Percentiles rank a stretch among this genome's conserved stretches.
Conservation (phyloP, 306 rosid genomes). For the Arachis stenosperma region DNA sequence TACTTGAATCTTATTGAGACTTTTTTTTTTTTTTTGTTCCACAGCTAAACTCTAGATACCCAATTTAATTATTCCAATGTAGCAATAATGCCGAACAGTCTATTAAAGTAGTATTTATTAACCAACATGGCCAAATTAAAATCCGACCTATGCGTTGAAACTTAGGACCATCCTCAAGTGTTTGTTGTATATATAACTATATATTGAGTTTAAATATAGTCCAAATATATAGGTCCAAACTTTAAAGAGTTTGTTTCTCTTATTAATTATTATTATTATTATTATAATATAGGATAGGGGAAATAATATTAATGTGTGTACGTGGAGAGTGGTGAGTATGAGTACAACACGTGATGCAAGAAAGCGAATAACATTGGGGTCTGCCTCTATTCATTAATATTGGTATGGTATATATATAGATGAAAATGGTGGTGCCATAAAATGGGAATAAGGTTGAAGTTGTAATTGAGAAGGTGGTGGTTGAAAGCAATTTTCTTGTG, state of each 20-base stretch:
- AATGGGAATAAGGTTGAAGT: neutral
- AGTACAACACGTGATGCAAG: neutral
- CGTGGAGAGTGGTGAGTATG: constrained; percentile 3
- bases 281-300: neutral
- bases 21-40: no score
- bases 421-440: constrained; percentile 8
- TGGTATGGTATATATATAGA: constrained; percentile 4
- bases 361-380: neutral
- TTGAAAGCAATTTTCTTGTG: no score
- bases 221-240: no score
- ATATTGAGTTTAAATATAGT: no score
- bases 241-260: no score
- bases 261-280: no score
- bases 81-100: neutral
- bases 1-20: no score
- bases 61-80: no score
- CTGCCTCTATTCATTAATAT: constrained; percentile 11
- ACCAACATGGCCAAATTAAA: neutral
- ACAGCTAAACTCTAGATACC: no score
- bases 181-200: neutral
- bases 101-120: neutral
- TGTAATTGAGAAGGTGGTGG: neutral
- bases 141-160: neutral
- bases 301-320: constrained; percentile 9
- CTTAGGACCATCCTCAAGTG: constrained; percentile 9